Evolutionary conservation across 2,329 filamentous ascomycete genomes (phyloP), one percentile per base, ranked within the genome.

Genomic region (Calonectria fujianensis): DNA sequence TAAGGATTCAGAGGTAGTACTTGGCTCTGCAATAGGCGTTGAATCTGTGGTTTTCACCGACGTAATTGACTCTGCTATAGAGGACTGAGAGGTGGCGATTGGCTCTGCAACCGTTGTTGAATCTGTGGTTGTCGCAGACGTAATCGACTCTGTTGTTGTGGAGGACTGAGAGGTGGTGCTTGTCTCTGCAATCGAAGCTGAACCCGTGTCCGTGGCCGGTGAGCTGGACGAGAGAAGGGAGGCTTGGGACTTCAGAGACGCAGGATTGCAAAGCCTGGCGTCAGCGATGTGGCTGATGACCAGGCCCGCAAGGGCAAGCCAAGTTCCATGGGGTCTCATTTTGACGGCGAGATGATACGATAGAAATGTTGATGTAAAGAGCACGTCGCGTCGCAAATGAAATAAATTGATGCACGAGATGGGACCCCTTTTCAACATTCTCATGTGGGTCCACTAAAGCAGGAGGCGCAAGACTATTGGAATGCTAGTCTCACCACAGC

Each of bases 391-490:
- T 52, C 50, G 18, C 27, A 18, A 14, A 52, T 31, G 31, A 29
- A 29, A 52, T 29, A 13, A 18, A 18, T 31, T 52, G 50, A 14
- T 52, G 50, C 24, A 14, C 50, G 50, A 18, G 50, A 31, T 18
- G n/a, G 24, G 2, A 13, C 50, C 50, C 50, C 50, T 52, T 52
- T 52, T 52, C 50, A 52, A 52, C 16, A 31, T 31, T 16, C 14
- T 13, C 13, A 16, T 52, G 16, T 52, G 50, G 50, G 50, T 52
- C 50, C 14, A 13, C 14, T 27, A 52, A 31, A 29, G 24, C 13
- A 51, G 50, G 50, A 52, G 50, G 50, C 50, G 27, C 27, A n/a
- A 52, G 27, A 29, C 50, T 52, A 52, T 52, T 52, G 50, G 50
- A 52, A 52, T 31, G 27, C 50, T 52, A 52, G 50, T 14, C 13